Percentiles rank a stretch among this genome's conserved stretches.
Evolutionary conservation across 306 rosid species (phyloP).

Genomic region (Sicyos baderoa): DNA sequence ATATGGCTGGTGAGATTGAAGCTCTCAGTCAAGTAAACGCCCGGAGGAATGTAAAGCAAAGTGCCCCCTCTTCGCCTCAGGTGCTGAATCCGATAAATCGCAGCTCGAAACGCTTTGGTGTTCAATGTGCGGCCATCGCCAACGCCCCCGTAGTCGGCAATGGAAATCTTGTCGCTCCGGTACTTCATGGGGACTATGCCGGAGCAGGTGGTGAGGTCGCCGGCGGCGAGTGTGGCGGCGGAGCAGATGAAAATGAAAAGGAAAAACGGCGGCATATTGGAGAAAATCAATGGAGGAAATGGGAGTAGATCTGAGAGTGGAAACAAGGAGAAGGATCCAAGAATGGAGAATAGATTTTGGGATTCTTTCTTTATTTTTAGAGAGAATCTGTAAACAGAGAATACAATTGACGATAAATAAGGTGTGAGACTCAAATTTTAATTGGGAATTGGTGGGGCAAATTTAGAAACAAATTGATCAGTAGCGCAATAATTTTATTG

Average conservation of each 20-base stretch:
- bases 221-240: conserved; percentile 15
- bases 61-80: conserved; percentile 60
- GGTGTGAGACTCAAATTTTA: too few species aligned
- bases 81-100: conserved; percentile 58
- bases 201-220: conserved; percentile 49
- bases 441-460: too few species aligned
- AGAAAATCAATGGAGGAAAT: background rate
- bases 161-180: conserved; percentile 56
- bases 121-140: conserved; percentile 72
- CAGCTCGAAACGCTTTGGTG: conserved; percentile 63
- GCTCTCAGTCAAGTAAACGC: conserved; percentile 63
- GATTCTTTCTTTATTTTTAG: background rate
- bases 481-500: too few species aligned
- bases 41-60: conserved; percentile 65
- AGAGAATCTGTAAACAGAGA: too few species aligned
- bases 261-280: conserved; percentile 24
- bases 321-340: conserved; percentile 15
- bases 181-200: conserved; percentile 44
- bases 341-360: background rate
- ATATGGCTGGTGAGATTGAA: conserved; percentile 75
- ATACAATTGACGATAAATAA: too few species aligned
- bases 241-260: conserved; percentile 22
- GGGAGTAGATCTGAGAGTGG: conserved; percentile 14
- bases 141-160: conserved; percentile 59
- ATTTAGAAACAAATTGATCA: too few species aligned